Percentiles rank a stretch among this genome's conserved stretches.
Conservation (phyloP, 192 early-diverging fungal species). For the Jimgerdemannia lactiflua region DNA sequence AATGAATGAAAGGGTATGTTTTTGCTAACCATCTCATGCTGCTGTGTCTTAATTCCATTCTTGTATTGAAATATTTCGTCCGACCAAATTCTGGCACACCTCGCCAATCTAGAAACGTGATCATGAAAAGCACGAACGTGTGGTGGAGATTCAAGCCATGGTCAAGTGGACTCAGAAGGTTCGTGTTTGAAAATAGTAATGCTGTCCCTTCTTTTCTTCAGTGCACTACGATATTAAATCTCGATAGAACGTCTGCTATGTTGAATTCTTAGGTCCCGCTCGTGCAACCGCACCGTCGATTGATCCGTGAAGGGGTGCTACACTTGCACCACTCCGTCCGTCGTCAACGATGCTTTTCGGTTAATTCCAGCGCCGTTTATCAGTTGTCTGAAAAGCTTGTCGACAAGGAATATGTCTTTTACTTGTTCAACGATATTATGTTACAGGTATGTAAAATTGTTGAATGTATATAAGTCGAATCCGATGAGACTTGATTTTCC, state of each 20-base stretch:
- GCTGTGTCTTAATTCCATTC: no score
- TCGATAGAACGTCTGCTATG: conserved; percentile 6
- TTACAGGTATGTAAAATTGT: conserved; percentile 26
- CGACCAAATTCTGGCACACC: not conserved
- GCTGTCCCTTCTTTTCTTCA: no score
- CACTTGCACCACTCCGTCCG: conserved; percentile 23
- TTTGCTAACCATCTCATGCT: no score
- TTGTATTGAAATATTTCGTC: not conserved
- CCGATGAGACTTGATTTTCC: no score
- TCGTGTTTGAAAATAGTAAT: no score
- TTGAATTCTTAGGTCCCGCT: conserved; percentile 32
- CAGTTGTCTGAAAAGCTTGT: conserved; percentile 36
- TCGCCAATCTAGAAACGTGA: conserved; percentile 59
- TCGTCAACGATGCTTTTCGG: not conserved
- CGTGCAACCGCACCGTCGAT: conserved; percentile 50
- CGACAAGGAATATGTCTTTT: conserved; percentile 47
- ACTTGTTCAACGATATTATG: conserved; percentile 63
- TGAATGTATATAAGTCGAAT: no score
- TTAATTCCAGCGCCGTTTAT: conserved; percentile 18
- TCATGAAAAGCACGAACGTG: conserved; percentile 52
- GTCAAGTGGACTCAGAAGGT: conserved; percentile 13
- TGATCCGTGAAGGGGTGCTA: conserved; percentile 47
- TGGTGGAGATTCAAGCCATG: conserved; percentile 43
- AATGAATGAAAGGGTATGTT: conserved; percentile 66
- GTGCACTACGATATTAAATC: no score